These are phyloP conservation scores for Coemansia sp. DNA, from an alignment of 192 early-diverging fungal species.

Conservation along the genomic window DNA sequence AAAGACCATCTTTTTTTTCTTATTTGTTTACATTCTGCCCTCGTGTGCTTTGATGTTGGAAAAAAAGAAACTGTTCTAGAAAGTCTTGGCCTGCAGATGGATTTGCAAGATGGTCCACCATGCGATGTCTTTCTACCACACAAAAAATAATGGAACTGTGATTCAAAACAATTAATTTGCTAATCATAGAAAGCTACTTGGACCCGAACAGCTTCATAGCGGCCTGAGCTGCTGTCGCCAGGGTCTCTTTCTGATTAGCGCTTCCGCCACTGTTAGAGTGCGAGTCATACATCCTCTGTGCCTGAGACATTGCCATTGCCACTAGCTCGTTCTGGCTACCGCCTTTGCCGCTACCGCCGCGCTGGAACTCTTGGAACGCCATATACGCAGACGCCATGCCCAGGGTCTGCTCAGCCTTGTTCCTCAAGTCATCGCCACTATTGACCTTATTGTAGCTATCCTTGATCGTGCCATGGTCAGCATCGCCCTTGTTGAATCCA, in stretches of 20 bases:
- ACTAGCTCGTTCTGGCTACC: conserved; percentile 46
- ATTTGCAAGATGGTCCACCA: conserved; percentile 3
- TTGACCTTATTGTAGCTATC: conserved; percentile 27
- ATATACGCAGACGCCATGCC: conserved; percentile 49
- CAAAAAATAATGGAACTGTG: not conserved
- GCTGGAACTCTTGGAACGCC: conserved; percentile 48
- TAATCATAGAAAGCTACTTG: not conserved
- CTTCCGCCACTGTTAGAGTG: conserved; percentile 38
- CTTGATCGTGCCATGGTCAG: conserved; percentile 31
- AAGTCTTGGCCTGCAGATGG: not conserved
- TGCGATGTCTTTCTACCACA: not conserved
- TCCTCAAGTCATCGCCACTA: conserved; percentile 16
- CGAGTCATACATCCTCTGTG: conserved; percentile 42
- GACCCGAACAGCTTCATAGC: conserved; percentile 48
- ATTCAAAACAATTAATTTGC: not conserved
- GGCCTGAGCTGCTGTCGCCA: conserved; percentile 53
- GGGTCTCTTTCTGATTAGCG: conserved; percentile 44
- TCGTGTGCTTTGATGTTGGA: conserved; percentile 4
- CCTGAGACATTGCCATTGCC: conserved; percentile 50
- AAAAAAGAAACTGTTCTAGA: not conserved
- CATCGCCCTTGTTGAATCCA: conserved; percentile 45
- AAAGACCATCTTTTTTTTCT: not conserved
- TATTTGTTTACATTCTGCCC: not conserved
- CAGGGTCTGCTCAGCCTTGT: conserved; percentile 41
- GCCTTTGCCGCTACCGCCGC: not conserved